Conservation (phyloP, 148 eudicot genomes). For the Chenopodium formosanum region DNA sequence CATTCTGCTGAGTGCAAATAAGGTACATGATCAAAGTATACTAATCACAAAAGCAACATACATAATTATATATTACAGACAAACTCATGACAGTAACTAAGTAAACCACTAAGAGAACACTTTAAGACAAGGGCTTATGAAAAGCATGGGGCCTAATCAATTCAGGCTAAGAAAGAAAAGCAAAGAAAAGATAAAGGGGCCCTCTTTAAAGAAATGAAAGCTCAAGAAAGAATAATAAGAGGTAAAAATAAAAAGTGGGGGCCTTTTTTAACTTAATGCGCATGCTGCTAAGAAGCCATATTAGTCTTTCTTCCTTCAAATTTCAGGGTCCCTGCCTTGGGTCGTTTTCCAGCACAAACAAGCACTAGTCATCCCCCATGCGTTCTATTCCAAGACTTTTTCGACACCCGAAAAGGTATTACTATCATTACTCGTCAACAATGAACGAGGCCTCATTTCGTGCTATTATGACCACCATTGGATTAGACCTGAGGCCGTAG, state of each 20-base stretch:
- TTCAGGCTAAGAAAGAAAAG: conserved; percentile 21
- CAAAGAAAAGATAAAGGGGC: conserved; percentile 4
- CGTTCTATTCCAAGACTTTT: conserved; percentile 42
- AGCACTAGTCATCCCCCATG: conserved; percentile 39
- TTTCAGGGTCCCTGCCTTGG: conserved; percentile 4
- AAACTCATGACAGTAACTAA: conserved; percentile 22
- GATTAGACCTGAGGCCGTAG: neutral
- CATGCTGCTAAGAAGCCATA: conserved; percentile 39
- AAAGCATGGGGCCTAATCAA: conserved; percentile 21
- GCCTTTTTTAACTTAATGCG: conserved; percentile 48
- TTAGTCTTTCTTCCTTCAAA: conserved; percentile 12
- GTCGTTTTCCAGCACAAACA: conserved; percentile 31
- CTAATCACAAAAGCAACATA: neutral
- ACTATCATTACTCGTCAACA: conserved; percentile 37
- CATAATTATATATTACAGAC: conserved; percentile 23
- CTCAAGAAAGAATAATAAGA: conserved; percentile 27
- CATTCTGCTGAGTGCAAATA: neutral
- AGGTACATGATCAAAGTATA: neutral
- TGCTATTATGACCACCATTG: neutral
- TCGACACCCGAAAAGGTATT: conserved; percentile 26
- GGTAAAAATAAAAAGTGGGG: conserved; percentile 39
- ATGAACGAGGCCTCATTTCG: conserved; percentile 17
- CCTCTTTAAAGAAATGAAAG: conserved; percentile 28
- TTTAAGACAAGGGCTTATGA: conserved; percentile 25
- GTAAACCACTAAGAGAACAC: conserved; percentile 24